Evolutionary conservation across 371 early-diverging fungal species (phyloP).

Genomic region (Mortierella sp.): DNA sequence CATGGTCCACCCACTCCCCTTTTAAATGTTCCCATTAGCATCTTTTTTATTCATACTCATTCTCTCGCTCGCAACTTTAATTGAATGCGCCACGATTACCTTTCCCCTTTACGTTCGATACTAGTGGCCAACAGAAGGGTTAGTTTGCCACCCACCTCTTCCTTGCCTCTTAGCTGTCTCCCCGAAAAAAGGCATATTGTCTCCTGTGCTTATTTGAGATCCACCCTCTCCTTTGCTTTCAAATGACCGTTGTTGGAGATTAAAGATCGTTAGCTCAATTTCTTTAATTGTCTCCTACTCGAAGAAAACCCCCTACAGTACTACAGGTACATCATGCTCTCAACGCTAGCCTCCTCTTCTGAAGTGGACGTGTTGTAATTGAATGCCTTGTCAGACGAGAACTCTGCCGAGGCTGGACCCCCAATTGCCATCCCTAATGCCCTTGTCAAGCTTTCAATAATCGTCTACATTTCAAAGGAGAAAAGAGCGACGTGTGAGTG

Average conservation of each 20-base stretch:
- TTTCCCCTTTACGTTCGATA: too few species aligned
- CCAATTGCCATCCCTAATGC: conserved; percentile 26
- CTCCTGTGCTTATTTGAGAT: background rate
- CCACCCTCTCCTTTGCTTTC: background rate
- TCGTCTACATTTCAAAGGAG: conserved; percentile 13
- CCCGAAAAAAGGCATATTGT: background rate
- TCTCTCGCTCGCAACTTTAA: too few species aligned
- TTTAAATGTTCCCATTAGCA: too few species aligned
- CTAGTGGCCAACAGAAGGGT: background rate
- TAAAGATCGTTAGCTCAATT: background rate
- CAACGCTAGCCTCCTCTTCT: conserved; percentile 30
- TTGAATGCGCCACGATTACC: too few species aligned
- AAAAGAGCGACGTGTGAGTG: background rate
- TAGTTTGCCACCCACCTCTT: background rate
- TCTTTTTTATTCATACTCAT: too few species aligned
- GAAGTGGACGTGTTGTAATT: background rate
- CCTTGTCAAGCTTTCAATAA: conserved; percentile 25
- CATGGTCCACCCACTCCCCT: too few species aligned
- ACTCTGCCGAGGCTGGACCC: background rate
- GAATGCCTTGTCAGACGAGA: conserved; percentile 33
- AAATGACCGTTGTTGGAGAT: background rate
- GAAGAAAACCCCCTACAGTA: background rate
- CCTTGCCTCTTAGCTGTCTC: background rate
- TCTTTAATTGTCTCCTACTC: background rate
- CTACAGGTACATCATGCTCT: conserved; percentile 39